These are phyloP conservation scores for Ascochyta fabae DNA, from an alignment of 2,329 filamentous ascomycete species.

Conservation along the genomic window DNA sequence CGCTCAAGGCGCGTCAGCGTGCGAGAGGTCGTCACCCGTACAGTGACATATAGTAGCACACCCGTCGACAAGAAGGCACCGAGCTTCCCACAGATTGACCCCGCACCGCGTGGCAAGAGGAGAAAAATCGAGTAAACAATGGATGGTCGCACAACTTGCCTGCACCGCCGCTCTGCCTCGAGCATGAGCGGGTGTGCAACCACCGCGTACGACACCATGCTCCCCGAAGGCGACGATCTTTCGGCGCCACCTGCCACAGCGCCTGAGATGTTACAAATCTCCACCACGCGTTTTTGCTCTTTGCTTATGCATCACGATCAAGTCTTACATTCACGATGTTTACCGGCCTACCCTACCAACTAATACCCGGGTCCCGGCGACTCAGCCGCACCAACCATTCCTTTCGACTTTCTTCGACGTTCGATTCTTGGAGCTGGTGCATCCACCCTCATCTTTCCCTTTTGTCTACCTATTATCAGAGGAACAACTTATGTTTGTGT, in stretches of 20 bases:
- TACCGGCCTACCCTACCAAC: slow-evolving; percentile 19
- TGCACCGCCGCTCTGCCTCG: slow-evolving; percentile 23
- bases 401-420: slow-evolving; percentile 22
- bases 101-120: slow-evolving; percentile 90
- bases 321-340: slow-evolving; percentile 15
- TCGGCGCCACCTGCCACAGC: slow-evolving; percentile 29
- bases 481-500: slow-evolving; percentile 32
- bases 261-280: slow-evolving; percentile 4
- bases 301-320: slow-evolving; percentile 13
- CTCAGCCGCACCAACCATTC: slow-evolving; percentile 39
- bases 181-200: slow-evolving; percentile 35
- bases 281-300: slow-evolving; percentile 12
- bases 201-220: slow-evolving; percentile 28
- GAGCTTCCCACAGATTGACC: slow-evolving; percentile 71
- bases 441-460: slow-evolving; percentile 20
- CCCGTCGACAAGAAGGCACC: slow-evolving; percentile 48
- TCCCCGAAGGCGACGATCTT: slow-evolving; percentile 22
- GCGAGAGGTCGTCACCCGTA: slow-evolving; percentile 90
- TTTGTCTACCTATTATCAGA: slow-evolving; percentile 35
- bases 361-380: slow-evolving; percentile 47
- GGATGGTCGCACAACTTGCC: slow-evolving; percentile 26
- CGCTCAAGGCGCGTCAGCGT: slow-evolving; percentile 70
- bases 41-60: slow-evolving; percentile 81
- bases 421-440: slow-evolving; percentile 18
- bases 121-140: slow-evolving; percentile 68